These are phyloP conservation scores for Fusarium vanettenii DNA, from an alignment of 2,329 filamentous ascomycete species.

Conservation along the genomic window DNA sequence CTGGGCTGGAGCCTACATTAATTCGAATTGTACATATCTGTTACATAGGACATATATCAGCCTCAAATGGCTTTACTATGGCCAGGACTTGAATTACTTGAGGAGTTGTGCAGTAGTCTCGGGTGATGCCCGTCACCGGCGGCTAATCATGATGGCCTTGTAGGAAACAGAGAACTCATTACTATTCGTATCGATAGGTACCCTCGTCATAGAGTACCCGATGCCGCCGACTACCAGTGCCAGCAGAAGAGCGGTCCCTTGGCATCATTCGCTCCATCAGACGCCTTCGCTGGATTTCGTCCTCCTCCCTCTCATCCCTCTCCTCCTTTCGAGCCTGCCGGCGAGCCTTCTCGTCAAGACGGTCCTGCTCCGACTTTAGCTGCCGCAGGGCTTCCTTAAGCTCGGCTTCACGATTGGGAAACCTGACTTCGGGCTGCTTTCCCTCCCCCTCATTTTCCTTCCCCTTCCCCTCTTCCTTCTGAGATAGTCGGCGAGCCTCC, in stretches of 20 bases:
- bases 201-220: conserved; percentile 53
- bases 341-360: conserved; percentile 47
- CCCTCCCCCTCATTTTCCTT: not conserved
- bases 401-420: conserved; percentile 45
- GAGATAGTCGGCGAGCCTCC: not conserved
- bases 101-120: not conserved
- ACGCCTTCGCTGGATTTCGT: conserved; percentile 53
- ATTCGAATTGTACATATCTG: not conserved
- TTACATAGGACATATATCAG: not conserved
- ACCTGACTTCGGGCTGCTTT: conserved; percentile 34
- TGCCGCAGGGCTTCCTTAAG: conserved; percentile 48
- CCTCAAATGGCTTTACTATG: not conserved
- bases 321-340: conserved; percentile 41
- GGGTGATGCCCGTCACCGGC: not conserved
- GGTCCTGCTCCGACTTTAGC: conserved; percentile 47
- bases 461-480: not conserved
- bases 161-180: not conserved
- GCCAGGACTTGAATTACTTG: not conserved
- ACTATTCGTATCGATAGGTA: conserved; percentile 54
- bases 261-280: conserved; percentile 56
- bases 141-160: not conserved
- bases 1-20: not conserved
- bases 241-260: conserved; percentile 50
- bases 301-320: conserved; percentile 47
- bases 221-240: conserved; percentile 49